Percentiles rank a stretch among this genome's conserved stretches.
Conservation (phyloP, 306 rosid genomes). For the Oxytropis ochrocephala region DNA sequence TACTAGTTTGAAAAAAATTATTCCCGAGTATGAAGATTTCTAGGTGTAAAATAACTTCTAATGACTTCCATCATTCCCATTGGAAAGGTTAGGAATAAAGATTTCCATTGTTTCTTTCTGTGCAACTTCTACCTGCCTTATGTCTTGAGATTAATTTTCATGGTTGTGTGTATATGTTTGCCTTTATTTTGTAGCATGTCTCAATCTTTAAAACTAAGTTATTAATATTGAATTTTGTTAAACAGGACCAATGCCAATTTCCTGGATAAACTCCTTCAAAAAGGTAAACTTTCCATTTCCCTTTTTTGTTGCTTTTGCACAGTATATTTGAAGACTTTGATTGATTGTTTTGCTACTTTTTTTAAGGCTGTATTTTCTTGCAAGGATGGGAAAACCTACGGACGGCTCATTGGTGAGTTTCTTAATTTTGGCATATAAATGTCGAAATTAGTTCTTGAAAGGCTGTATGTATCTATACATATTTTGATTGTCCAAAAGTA, state of each 20-base stretch:
- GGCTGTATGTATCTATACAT: background rate
- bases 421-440: conserved; percentile 4
- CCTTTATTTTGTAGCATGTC: conserved; percentile 9
- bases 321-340: conserved; percentile 13
- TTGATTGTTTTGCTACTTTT: conserved; percentile 17
- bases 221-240: conserved; percentile 16
- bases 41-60: too few relatives aligned
- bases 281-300: conserved; percentile 40
- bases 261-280: conserved; percentile 62
- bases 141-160: background rate
- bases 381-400: conserved; percentile 54
- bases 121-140: background rate
- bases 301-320: conserved; percentile 1
- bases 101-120: background rate
- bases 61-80: too few relatives aligned
- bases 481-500: background rate
- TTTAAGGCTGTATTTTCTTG: conserved; percentile 55
- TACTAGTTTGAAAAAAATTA: too few relatives aligned
- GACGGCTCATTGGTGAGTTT: conserved; percentile 68
- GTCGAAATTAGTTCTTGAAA: background rate
- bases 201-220: conserved; percentile 11
- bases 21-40: too few relatives aligned
- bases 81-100: too few relatives aligned
- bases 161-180: background rate
- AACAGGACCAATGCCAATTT: conserved; percentile 61